Conservation (phyloP, 1,284 basidiomycete genomes). For the Pholiota adiposa region DNA sequence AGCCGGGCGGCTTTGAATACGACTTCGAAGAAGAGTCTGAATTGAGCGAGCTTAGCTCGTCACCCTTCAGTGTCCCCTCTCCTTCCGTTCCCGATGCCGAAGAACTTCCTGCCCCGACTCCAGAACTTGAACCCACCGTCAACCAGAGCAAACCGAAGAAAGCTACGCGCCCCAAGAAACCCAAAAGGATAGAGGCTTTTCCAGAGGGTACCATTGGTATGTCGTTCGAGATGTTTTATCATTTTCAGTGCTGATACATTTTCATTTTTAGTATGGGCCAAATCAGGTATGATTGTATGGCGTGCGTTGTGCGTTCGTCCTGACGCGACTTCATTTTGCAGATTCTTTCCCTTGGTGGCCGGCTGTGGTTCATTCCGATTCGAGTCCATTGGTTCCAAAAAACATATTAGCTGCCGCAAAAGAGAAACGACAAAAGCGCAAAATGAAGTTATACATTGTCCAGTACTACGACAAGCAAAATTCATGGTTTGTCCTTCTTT, state of each 20-base stretch:
- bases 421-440: conserved; percentile 33
- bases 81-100: conserved; percentile 11
- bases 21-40: conserved; percentile 34
- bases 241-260: not conserved
- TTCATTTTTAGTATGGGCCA: conserved; percentile 61
- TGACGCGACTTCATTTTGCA: conserved; percentile 25
- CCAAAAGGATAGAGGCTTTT: conserved; percentile 26
- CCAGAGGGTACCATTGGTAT: conserved; percentile 59
- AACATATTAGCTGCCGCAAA: conserved; percentile 45
- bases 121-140: not conserved
- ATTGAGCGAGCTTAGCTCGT: conserved; percentile 38
- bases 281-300: conserved; percentile 45
- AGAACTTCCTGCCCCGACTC: not conserved
- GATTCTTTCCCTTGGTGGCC: conserved; percentile 73
- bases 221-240: conserved; percentile 20
- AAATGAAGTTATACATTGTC: conserved; percentile 53
- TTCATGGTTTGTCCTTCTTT: conserved; percentile 55
- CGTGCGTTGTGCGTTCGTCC: not conserved
- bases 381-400: conserved; percentile 54
- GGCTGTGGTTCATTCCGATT: conserved; percentile 58
- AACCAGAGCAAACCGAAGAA: conserved; percentile 8
- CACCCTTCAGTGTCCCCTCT: conserved; percentile 2
- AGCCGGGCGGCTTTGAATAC: conserved; percentile 5
- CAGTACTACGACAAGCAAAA: conserved; percentile 68
- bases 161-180: conserved; percentile 21